A percentile compares a stretch with the other conserved stretches of the same genome.
phyloP scores from a whole-genome alignment of 2,329 filamentous ascomycete genomes.

The Acrodontium crateriforme region DNA sequence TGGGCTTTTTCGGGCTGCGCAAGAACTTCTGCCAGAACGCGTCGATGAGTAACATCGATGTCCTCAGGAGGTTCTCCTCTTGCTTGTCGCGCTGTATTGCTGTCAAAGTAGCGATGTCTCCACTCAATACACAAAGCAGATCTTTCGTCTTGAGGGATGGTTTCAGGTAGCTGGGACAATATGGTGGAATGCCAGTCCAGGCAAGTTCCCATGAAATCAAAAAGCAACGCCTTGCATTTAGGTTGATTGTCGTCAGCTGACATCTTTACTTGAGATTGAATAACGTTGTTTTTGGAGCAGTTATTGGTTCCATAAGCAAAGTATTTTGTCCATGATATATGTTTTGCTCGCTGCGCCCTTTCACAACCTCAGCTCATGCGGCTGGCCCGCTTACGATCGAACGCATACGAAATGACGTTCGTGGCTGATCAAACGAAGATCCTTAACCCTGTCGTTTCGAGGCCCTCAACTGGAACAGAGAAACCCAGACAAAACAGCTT shows the following conservation, averaged over 20 bases:
- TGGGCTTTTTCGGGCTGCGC: neutral
- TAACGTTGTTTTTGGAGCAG: too few relatives aligned
- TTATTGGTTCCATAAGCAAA: too few relatives aligned
- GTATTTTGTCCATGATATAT: too few relatives aligned
- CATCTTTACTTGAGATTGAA: neutral
- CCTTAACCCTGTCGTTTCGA: too few relatives aligned
- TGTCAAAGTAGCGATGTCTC: slow-evolving; percentile 37
- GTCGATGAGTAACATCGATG: slow-evolving; percentile 37
- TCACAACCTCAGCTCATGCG: too few relatives aligned
- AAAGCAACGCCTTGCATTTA: slow-evolving; percentile 40
- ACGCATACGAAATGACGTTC: too few relatives aligned
- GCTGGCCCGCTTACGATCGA: too few relatives aligned
- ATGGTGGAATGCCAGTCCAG: slow-evolving; percentile 37
- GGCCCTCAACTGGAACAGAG: too few relatives aligned
- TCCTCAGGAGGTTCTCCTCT: slow-evolving; percentile 29
- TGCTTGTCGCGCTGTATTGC: slow-evolving; percentile 27
- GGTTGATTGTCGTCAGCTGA: slow-evolving; percentile 3
- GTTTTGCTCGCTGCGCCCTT: too few relatives aligned
- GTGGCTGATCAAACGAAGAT: too few relatives aligned
- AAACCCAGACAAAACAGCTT: too few relatives aligned
- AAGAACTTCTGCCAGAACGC: slow-evolving; percentile 28
- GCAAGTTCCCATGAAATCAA: slow-evolving; percentile 47
- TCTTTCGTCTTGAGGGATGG: slow-evolving; percentile 5
- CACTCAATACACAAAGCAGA: slow-evolving; percentile 35
- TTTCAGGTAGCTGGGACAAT: slow-evolving; percentile 1